A percentile compares a stretch with the other conserved stretches of the same genome.
Evolutionary conservation across 352 stramenopile genomes (phyloP).

Genomic region (Phytopythium oedochilum): DNA sequence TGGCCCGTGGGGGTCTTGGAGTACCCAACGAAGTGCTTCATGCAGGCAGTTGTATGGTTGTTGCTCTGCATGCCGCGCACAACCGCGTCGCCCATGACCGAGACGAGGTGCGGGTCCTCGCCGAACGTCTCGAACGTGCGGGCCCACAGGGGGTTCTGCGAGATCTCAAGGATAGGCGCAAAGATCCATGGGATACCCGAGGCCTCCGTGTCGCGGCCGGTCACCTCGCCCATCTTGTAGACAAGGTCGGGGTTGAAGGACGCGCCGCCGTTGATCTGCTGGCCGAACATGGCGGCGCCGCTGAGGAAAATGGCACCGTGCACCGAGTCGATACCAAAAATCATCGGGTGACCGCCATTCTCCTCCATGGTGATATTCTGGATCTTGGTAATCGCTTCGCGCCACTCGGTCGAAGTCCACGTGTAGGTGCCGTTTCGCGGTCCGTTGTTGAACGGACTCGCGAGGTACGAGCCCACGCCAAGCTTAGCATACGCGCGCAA

Average conservation of each 20-base stretch:
- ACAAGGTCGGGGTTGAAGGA: constrained; percentile 86
- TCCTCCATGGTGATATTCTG: constrained; percentile 58
- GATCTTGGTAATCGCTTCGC: constrained; percentile 44
- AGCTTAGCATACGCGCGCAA: constrained; percentile 59
- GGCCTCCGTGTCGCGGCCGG: constrained; percentile 80
- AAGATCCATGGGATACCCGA: constrained; percentile 92
- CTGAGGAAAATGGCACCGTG: constrained; percentile 89
- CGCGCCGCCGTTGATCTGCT: constrained; percentile 85
- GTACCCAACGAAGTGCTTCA: constrained; percentile 83
- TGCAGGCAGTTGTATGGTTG: constrained; percentile 48
- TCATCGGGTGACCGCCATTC: constrained; percentile 47
- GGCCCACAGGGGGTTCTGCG: constrained; percentile 80
- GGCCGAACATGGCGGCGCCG: constrained; percentile 75
- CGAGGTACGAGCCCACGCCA: constrained; percentile 81
- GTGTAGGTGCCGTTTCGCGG: constrained; percentile 10
- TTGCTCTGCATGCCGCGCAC: constrained; percentile 63
- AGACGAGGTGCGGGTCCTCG: constrained; percentile 79
- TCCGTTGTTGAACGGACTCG: constrained; percentile 36
- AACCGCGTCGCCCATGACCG: constrained; percentile 55
- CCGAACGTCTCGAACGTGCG: constrained; percentile 93
- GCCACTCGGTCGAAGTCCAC: constrained; percentile 53
- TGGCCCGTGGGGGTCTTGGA: constrained; percentile 55
- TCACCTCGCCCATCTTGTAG: constrained; percentile 61
- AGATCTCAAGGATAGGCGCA: constrained; percentile 81
- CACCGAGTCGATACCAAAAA: constrained; percentile 89